Conservation (phyloP, 2,329 filamentous ascomycete genomes). For the Fusarium duplospermum region DNA sequence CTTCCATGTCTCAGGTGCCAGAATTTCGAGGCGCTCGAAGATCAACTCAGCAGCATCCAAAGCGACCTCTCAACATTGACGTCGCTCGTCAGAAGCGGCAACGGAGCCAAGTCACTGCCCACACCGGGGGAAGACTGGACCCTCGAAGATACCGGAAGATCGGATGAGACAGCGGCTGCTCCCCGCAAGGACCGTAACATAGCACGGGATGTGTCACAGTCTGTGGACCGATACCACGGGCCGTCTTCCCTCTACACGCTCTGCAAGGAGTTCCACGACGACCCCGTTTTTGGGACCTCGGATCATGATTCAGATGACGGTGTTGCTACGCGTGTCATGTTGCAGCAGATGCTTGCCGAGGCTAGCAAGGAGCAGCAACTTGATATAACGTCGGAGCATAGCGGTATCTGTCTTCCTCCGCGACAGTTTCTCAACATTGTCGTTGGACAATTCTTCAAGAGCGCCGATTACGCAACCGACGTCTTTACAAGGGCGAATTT, state of each 20-base stretch:
- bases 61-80: conserved; percentile 43
- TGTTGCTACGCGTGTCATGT: conserved; percentile 13
- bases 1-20: conserved; percentile 40
- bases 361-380: conserved; percentile 36
- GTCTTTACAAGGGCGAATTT: conserved; percentile 38
- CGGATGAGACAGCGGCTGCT: background rate
- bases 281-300: conserved; percentile 24
- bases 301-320: conserved; percentile 2
- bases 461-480: conserved; percentile 40
- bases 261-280: conserved; percentile 40
- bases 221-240: conserved; percentile 40
- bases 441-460: conserved; percentile 41
- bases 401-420: conserved; percentile 35
- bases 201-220: conserved; percentile 31
- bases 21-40: conserved; percentile 44
- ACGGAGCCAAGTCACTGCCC: conserved; percentile 15
- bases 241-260: conserved; percentile 42
- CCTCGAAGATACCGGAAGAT: conserved; percentile 4
- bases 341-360: conserved; percentile 39
- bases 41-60: conserved; percentile 43
- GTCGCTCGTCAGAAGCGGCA: conserved; percentile 39
- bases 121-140: conserved; percentile 17
- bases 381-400: conserved; percentile 34
- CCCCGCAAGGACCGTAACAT: conserved; percentile 33
- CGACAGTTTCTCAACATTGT: conserved; percentile 43